Evolutionary conservation across 2,329 filamentous ascomycete genomes (phyloP).

Genomic region (Sarocladiaceae sp.): DNA sequence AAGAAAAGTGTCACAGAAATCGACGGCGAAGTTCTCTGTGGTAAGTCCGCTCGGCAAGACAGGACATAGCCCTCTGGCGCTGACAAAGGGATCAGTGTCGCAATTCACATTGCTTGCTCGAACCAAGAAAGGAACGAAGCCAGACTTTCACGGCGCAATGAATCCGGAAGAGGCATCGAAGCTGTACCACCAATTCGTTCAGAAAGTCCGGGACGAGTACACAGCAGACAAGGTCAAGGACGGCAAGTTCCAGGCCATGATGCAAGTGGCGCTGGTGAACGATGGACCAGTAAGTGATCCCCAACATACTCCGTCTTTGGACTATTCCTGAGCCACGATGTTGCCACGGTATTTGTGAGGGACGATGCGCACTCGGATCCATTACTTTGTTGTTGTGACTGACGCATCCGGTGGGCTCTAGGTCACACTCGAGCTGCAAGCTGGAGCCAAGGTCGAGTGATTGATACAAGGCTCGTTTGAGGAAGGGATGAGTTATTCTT

Average conservation of each 20-base stretch:
- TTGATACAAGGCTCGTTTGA: too few relatives aligned
- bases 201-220: slow-evolving; percentile 69
- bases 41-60: slow-evolving; percentile 37
- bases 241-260: slow-evolving; percentile 98
- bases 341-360: neutral
- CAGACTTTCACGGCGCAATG: slow-evolving; percentile 87
- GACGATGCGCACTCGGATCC: neutral
- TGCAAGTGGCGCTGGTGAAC: slow-evolving; percentile 91
- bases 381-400: neutral
- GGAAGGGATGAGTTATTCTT: too few relatives aligned
- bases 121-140: slow-evolving; percentile 94
- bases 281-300: slow-evolving; percentile 60
- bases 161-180: slow-evolving; percentile 69
- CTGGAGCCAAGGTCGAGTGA: slow-evolving; percentile 8
- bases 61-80: neutral
- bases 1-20: slow-evolving; percentile 86
- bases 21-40: slow-evolving; percentile 86
- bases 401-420: neutral
- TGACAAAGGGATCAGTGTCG: slow-evolving; percentile 60
- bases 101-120: slow-evolving; percentile 92
- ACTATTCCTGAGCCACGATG: neutral
- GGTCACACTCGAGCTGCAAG: slow-evolving; percentile 13
- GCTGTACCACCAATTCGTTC: slow-evolving; percentile 79
- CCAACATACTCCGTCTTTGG: neutral
- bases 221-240: slow-evolving; percentile 73